Evolutionary conservation across 2,329 filamentous ascomycete species (phyloP).

Genomic region (Phyllosticta citriasiana): DNA sequence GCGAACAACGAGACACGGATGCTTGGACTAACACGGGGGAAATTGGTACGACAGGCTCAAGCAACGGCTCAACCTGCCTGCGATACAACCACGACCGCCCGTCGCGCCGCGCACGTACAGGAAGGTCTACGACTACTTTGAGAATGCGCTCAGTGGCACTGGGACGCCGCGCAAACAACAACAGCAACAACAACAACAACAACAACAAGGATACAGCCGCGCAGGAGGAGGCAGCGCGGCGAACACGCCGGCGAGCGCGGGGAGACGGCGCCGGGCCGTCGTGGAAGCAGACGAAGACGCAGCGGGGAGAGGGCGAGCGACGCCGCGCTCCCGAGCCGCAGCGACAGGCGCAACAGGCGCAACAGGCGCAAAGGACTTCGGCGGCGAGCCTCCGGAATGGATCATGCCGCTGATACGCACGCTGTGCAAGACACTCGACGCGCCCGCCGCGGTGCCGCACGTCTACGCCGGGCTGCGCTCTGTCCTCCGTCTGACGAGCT

Average conservation of each 20-base stretch:
- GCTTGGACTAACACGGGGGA: not conserved
- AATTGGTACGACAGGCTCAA: constrained; percentile 51
- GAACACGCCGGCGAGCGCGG: constrained; percentile 7
- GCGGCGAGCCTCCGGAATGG: constrained; percentile 40
- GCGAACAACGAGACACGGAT: too few species aligned
- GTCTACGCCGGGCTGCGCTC: constrained; percentile 62
- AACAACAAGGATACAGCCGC: constrained; percentile 11
- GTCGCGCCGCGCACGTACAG: constrained; percentile 74
- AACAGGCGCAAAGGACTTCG: not conserved
- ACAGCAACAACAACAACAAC: constrained; percentile 10
- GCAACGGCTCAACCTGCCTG: constrained; percentile 63
- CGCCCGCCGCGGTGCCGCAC: constrained; percentile 56
- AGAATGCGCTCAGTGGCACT: constrained; percentile 53
- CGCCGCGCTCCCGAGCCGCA: constrained; percentile 17
- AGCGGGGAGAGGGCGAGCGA: constrained; percentile 14
- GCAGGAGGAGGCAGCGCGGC: constrained; percentile 13
- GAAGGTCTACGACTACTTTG: constrained; percentile 71
- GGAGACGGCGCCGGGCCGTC: too few species aligned
- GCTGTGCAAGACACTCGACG: constrained; percentile 53
- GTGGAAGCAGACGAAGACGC: too few species aligned
- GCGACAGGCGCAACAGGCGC: not conserved
- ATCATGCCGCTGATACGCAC: constrained; percentile 57
- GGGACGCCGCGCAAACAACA: constrained; percentile 6
- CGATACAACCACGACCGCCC: constrained; percentile 64
- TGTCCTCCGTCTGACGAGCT: constrained; percentile 30